Evolutionary conservation across 2,329 filamentous ascomycete genomes (phyloP), one percentile per base, ranked within the genome.

Genomic region (Truncatella angustata): DNA sequence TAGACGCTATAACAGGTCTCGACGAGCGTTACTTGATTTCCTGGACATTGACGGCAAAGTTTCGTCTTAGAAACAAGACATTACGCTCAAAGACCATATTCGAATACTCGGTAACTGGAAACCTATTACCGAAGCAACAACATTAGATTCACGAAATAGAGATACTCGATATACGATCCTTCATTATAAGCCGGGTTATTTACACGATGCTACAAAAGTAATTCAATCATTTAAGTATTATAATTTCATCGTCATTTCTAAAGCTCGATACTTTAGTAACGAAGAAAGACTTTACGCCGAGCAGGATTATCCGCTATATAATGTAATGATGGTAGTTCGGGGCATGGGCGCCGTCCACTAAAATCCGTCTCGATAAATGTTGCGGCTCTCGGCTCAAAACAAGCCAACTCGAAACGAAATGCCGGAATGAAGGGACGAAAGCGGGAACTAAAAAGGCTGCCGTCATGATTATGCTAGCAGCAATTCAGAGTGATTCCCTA

Each of bases 31-130:
- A 39, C 18, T 16, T 39, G 36, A 39, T 39, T n/a, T 39, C 16
- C n/a, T 39, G 36, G 36, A 39, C 36, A 20, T 39, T n/a, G n/a
- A 39, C 36, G n/a, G 36, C 36, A 39, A 39, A 39, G 36, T 39
- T 39, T 39, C 36, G 36, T 39, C 36, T 39, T n/a, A n/a, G 36
- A 39, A 39, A 39, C 36, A 39, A 39, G 36, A 39, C 36, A 39
- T 39, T 39, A 16, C 36, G 36, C 36, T 39, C 36, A n/a, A n/a
- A 39, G 36, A 39, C 36, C 36, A 39, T 39, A 7, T 39, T 39
- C 36, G 18, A 39, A 39, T 39, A 39, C 36, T 39, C 36, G n/a
- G 36, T 20, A n/a, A 39, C 36, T n/a, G 36, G 36, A 16, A 39
- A 20, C 18, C 36, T 39, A 39, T 39, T 16, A 7, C 36, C 36